These are phyloP conservation scores for Zasmidium cellare DNA, from an alignment of 2,329 filamentous ascomycete genomes.

Conservation along the genomic window DNA sequence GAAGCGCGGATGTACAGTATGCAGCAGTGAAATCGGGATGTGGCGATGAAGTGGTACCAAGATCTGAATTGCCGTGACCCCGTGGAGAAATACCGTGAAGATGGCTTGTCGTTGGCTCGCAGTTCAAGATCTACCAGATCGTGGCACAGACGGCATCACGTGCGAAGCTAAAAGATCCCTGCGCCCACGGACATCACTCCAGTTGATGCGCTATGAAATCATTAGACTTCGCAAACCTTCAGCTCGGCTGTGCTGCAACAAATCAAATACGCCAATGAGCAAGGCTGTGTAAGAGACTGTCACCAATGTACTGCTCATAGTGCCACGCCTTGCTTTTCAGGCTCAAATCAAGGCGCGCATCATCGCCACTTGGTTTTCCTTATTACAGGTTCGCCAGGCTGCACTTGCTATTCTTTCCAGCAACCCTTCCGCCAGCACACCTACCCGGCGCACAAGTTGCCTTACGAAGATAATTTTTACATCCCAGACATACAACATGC, in stretches of 20 bases:
- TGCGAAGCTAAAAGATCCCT: not conserved
- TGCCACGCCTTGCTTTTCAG: not conserved
- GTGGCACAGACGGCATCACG: not conserved
- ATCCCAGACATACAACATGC: constrained; percentile 26
- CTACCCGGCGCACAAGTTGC: not conserved
- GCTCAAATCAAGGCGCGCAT: not conserved
- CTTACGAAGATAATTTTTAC: not conserved
- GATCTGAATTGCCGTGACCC: not conserved
- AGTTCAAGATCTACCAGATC: not conserved
- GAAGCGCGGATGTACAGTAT: too few relatives aligned
- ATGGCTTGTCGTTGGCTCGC: not conserved
- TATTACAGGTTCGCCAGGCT: not conserved
- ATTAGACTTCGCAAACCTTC: not conserved
- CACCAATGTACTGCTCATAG: not conserved
- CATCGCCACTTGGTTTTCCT: not conserved
- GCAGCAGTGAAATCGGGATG: not conserved
- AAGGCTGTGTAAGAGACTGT: not conserved
- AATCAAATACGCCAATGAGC: not conserved
- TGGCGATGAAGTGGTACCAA: not conserved
- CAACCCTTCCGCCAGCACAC: not conserved
- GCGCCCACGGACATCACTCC: not conserved
- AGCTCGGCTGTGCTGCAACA: not conserved
- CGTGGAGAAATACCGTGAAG: too few relatives aligned
- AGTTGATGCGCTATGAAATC: not conserved
- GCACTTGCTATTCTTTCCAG: not conserved